These are phyloP conservation scores for Phyllosticta paracitricarpa DNA, from an alignment of 2,329 filamentous ascomycete genomes.

Conservation along the genomic window DNA sequence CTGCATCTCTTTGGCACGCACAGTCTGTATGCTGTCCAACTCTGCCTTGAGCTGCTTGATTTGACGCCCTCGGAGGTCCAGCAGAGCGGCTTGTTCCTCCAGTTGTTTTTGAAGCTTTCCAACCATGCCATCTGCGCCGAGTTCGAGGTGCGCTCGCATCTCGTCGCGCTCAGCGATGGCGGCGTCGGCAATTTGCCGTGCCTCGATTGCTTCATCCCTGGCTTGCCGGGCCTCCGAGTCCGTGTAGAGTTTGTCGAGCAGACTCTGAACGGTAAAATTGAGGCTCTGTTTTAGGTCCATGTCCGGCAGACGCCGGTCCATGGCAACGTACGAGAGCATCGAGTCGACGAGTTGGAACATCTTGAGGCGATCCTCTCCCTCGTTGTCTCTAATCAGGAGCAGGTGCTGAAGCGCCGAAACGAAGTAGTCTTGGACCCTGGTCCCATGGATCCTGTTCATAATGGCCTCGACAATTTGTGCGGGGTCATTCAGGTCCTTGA, in stretches of 20 bases:
- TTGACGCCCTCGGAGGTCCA: constrained; percentile 78
- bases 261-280: constrained; percentile 91
- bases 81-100: constrained; percentile 85
- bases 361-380: constrained; percentile 79
- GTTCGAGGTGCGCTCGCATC: constrained; percentile 75
- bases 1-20: constrained; percentile 84
- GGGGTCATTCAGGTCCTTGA: constrained; percentile 87
- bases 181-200: constrained; percentile 85
- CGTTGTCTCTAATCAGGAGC: constrained; percentile 81
- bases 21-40: constrained; percentile 71
- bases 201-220: constrained; percentile 82
- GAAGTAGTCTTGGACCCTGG: constrained; percentile 88
- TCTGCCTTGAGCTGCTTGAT: constrained; percentile 84
- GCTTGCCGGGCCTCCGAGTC: constrained; percentile 90
- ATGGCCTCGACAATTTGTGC: constrained; percentile 92
- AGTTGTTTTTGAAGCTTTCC: constrained; percentile 86
- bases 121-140: constrained; percentile 88
- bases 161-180: constrained; percentile 96
- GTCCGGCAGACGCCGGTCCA: constrained; percentile 90
- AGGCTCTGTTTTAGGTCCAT: constrained; percentile 97
- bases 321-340: constrained; percentile 98
- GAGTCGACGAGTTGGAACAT: constrained; percentile 98
- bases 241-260: constrained; percentile 91
- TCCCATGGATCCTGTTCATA: constrained; percentile 71
- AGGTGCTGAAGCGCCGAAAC: constrained; percentile 91